Base-by-base conservation (phyloP, 192 early-diverging fungal genomes). In the Pilaira anomala region DNA sequence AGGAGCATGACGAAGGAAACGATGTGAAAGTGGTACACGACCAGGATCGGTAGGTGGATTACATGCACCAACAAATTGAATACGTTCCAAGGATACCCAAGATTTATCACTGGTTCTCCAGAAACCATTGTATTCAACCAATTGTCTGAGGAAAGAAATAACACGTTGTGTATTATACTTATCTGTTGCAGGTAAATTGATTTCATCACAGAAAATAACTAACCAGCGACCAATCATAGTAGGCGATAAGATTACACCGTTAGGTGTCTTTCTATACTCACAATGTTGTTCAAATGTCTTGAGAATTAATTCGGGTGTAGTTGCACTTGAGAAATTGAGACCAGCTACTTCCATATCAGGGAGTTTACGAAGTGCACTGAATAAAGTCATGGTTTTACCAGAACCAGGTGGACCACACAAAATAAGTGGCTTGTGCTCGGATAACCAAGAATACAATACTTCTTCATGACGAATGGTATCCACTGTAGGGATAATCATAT, bases 31-130 rank as follows among this genome's bases (percentile, higher is more conserved):
- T 16, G 91, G 91, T 11, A 99, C 94, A 69, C 98, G 94, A 36
- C 98, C 98, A 28, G 97, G 93, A 75, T 99, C 98, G 0, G 97
- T 99, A 0, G 98, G 98, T 64, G 98, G 98, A 68, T 99, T 99
- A 80, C 98, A 99, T 12, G 98, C 98, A 56, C 98, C 98, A 7
- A 99, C 96, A 80, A 99, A 97, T 77, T 99, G 98, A 63, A 99
- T 93, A 30, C 94, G 87, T 81, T 97, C 95, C 40, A 99, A 76
- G 18, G 80, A 77, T n/a, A 99, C 94, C 95, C 94, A 99, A 26
- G 86, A 75, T 62, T 93, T 89, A 72, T 96, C 94, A 3, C 87
- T 75, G 2, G 88, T 88, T 60, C 96, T 84, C 96, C 96, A 99
- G 82, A 90, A 99, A 28, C 98, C 98, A 57, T 91, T 90, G 67